A percentile compares a stretch with the other conserved stretches of the same genome.
phyloP scores from a whole-genome alignment of 306 rosid species.

The Trifolium subterraneum region DNA sequence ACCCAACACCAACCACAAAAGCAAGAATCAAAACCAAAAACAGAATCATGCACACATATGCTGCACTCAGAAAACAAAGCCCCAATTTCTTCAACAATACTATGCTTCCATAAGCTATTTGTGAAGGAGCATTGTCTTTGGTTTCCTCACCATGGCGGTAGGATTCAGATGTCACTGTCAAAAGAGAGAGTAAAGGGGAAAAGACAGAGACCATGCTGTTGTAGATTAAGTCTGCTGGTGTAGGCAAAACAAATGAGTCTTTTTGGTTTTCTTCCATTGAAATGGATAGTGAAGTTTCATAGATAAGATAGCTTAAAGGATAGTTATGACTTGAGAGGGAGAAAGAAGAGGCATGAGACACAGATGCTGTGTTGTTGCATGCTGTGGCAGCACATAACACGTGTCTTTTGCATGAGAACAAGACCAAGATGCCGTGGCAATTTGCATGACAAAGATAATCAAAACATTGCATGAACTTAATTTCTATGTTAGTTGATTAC shows the following conservation, averaged over 20 bases:
- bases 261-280: constrained; percentile 46
- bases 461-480: neutral
- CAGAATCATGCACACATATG: constrained; percentile 61
- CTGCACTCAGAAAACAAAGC: constrained; percentile 60
- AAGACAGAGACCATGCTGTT: constrained; percentile 47
- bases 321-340: constrained; percentile 7
- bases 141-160: constrained; percentile 55
- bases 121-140: constrained; percentile 44
- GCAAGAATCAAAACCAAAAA: constrained; percentile 52
- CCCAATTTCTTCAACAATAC: constrained; percentile 55
- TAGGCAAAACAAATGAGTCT: constrained; percentile 29
- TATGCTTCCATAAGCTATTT: constrained; percentile 31
- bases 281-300: constrained; percentile 13
- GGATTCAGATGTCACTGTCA: constrained; percentile 52
- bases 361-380: constrained; percentile 7
- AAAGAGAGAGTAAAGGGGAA: constrained; percentile 49
- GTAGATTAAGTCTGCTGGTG: constrained; percentile 61
- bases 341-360: constrained; percentile 1
- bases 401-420: constrained; percentile 53
- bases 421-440: constrained; percentile 43
- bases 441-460: constrained; percentile 43
- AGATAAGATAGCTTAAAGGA: neutral
- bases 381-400: constrained; percentile 50
- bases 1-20: constrained; percentile 50
- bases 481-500: neutral